Evolutionary conservation across 148 eudicot species (phyloP).

Genomic region (Rhododendron molle): DNA sequence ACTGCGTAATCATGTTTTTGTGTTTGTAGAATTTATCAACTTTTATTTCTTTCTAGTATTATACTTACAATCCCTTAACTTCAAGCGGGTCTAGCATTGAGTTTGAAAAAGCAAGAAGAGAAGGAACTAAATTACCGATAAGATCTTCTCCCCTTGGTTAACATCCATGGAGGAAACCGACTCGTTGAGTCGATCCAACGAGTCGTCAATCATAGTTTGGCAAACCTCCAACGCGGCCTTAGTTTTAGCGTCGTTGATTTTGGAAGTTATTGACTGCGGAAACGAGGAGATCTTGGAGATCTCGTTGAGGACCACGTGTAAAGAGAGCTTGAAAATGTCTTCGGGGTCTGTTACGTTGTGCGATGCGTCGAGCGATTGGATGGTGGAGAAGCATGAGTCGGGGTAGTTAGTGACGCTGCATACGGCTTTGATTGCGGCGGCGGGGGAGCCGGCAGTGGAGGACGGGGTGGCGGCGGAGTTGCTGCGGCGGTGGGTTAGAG

Average conservation of each 20-base stretch:
- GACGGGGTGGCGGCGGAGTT: background rate
- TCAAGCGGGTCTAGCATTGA: too few relatives aligned
- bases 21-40: too few relatives aligned
- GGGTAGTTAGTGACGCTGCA: slow-evolving; percentile 53
- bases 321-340: slow-evolving; percentile 42
- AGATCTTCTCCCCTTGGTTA: slow-evolving; percentile 13
- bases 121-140: background rate
- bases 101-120: background rate
- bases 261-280: slow-evolving; percentile 15
- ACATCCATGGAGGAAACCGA: slow-evolving; percentile 25
- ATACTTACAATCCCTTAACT: too few relatives aligned
- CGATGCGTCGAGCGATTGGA: slow-evolving; percentile 20
- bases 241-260: background rate
- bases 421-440: slow-evolving; percentile 39
- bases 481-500: slow-evolving; percentile 23
- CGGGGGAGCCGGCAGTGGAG: slow-evolving; percentile 19
- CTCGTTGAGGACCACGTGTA: slow-evolving; percentile 28
- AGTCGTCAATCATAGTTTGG: slow-evolving; percentile 34
- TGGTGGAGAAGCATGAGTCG: slow-evolving; percentile 36
- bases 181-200: slow-evolving; percentile 37
- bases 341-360: slow-evolving; percentile 40
- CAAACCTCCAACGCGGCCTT: slow-evolving; percentile 40
- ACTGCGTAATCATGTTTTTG: too few relatives aligned
- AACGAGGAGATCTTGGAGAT: slow-evolving; percentile 21
- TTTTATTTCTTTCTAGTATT: too few relatives aligned